These are phyloP conservation scores for Podila verticillata DNA, from an alignment of 192 early-diverging fungal species.

Conservation along the genomic window DNA sequence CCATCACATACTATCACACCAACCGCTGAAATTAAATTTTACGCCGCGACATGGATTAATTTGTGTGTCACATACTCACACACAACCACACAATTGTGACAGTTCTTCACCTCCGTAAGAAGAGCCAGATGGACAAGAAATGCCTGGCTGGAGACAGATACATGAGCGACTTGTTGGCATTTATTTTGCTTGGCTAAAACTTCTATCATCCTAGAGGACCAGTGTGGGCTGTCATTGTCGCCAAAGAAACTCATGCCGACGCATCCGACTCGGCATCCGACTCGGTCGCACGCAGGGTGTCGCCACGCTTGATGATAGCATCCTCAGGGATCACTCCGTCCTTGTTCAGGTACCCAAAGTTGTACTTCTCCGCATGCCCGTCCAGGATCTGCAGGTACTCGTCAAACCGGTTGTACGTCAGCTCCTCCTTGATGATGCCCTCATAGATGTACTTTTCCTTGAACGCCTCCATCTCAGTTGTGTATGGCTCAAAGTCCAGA, in stretches of 20 bases:
- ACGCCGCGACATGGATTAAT: no score
- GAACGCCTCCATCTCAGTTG: conserved; percentile 83
- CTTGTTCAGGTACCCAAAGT: conserved; percentile 67
- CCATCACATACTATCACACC: no score
- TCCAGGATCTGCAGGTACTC: conserved; percentile 72
- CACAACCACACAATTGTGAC: no score
- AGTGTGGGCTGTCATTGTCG: no score
- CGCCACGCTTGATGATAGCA: conserved; percentile 48
- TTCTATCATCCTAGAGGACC: no score
- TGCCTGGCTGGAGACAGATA: no score
- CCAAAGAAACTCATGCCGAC: conserved; percentile 10
- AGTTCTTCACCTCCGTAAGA: no score
- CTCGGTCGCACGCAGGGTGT: conserved; percentile 18
- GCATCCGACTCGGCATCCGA: conserved; percentile 35
- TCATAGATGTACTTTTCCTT: conserved; percentile 91
- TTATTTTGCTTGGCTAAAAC: no score
- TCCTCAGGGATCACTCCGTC: conserved; percentile 66
- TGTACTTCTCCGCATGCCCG: conserved; percentile 55
- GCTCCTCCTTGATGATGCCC: conserved; percentile 81
- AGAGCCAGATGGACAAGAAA: no score
- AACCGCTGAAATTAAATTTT: no score
- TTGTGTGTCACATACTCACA: no score
- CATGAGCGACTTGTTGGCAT: no score
- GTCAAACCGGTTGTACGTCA: conserved; percentile 68
- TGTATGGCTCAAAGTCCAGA: conserved; percentile 67